Evolutionary conservation across 208 protist species (phyloP).

Genomic region (Novymonas esmeraldas): DNA sequence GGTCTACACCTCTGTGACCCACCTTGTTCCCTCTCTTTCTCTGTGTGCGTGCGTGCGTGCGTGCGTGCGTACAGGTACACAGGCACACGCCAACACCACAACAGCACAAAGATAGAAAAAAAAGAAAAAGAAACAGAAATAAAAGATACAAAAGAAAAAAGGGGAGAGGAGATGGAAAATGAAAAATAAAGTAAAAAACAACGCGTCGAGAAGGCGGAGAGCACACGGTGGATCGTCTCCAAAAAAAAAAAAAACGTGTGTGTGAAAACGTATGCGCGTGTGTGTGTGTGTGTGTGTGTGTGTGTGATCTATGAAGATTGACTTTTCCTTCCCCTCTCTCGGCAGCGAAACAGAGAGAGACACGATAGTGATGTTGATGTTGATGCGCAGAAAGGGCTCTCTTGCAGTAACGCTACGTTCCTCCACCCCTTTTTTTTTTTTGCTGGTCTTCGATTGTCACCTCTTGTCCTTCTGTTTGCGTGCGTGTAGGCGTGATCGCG

Average conservation of each 20-base stretch:
- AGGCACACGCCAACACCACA: neutral
- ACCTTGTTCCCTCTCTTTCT: neutral
- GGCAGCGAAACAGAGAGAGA: neutral
- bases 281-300: neutral
- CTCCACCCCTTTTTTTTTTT: no score
- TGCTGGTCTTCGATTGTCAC: no score
- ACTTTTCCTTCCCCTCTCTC: neutral
- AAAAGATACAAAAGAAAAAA: neutral
- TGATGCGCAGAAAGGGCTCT: no score
- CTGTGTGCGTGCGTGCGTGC: neutral
- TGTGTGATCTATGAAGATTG: conserved; percentile 3
- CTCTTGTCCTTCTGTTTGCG: no score
- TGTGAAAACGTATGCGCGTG: neutral
- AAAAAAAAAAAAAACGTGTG: conserved; percentile 2
- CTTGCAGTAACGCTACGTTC: no score
- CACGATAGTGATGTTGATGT: neutral
- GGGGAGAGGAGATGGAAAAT: neutral
- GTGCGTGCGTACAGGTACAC: conserved; percentile 1
- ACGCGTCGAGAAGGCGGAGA: neutral
- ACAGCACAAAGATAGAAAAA: neutral
- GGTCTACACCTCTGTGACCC: neutral
- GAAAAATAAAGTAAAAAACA: conserved; percentile 5
- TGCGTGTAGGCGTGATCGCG: no score
- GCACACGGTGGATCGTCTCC: no score
- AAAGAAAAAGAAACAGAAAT: conserved; percentile 1